Conservation (phyloP, 108 stramenopile species). For the Aurantiochytrium sp. region DNA sequence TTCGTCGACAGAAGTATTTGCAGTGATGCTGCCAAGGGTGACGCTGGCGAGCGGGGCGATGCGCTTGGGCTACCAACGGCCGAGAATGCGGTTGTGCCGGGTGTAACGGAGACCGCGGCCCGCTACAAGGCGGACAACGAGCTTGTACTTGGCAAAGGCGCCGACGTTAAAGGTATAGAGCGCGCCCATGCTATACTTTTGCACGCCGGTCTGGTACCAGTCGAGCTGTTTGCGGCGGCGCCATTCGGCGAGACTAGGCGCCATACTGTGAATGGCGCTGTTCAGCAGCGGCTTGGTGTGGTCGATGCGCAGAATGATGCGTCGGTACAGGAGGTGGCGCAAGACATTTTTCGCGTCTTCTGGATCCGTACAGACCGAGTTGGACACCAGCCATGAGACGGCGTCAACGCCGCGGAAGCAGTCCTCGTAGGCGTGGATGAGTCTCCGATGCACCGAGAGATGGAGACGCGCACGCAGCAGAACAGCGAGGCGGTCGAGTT, state of each 20-base stretch:
- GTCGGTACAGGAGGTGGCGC: neutral
- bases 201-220: neutral
- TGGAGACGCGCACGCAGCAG: neutral
- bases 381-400: neutral
- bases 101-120: neutral
- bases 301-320: neutral
- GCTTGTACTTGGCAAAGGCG: neutral
- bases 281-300: slow-evolving; percentile 4
- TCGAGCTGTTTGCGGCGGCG: slow-evolving; percentile 5
- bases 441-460: neutral
- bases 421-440: slow-evolving; percentile 6
- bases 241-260: neutral
- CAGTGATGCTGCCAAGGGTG: neutral
- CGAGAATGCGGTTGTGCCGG: neutral
- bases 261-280: neutral
- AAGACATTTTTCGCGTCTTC: neutral
- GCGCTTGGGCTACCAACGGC: neutral
- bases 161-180: slow-evolving; percentile 2
- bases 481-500: slow-evolving; percentile 1
- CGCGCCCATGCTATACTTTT: neutral
- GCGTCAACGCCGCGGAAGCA: neutral
- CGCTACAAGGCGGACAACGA: neutral
- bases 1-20: slow-evolving; percentile 1
- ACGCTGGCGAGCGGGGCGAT: slow-evolving; percentile 17
- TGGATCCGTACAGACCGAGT: neutral